phyloP scores from a whole-genome alignment of 345 rosid genomes.

The Aquilaria sinensis region DNA sequence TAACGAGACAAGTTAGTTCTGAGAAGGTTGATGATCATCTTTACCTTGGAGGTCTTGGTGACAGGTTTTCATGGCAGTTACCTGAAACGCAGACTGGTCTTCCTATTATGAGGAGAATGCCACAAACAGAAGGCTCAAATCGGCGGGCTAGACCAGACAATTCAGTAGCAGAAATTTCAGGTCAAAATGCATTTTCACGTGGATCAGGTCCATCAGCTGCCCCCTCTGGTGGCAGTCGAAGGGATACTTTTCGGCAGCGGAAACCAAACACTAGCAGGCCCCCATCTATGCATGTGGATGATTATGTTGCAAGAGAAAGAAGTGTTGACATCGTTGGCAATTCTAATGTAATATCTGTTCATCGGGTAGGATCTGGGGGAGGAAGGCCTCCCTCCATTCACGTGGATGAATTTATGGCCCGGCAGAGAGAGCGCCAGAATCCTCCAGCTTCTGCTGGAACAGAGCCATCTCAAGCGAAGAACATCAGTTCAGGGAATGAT shows the following conservation, averaged over 20 bases:
- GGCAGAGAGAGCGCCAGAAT: slow-evolving; percentile 91
- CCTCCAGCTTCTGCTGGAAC: slow-evolving; percentile 53
- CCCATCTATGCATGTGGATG: slow-evolving; percentile 99
- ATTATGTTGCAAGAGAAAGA: slow-evolving; percentile 98
- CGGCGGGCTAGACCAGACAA: slow-evolving; percentile 76
- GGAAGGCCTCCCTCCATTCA: slow-evolving; percentile 99
- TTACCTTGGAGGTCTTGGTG: slow-evolving; percentile 56
- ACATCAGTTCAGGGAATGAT: slow-evolving; percentile 25
- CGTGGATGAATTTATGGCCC: slow-evolving; percentile 98
- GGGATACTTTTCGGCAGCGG: slow-evolving; percentile 90
- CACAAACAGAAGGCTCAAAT: slow-evolving; percentile 56
- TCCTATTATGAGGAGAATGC: slow-evolving; percentile 61
- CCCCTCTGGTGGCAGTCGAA: slow-evolving; percentile 62
- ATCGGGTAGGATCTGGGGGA: slow-evolving; percentile 76
- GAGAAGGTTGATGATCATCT: slow-evolving; percentile 48
- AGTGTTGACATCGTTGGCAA: slow-evolving; percentile 61
- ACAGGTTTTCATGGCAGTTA: slow-evolving; percentile 84
- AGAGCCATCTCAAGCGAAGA: slow-evolving; percentile 56
- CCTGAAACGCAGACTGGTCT: slow-evolving; percentile 76
- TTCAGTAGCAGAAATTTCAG: slow-evolving; percentile 47
- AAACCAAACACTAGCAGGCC: slow-evolving; percentile 98
- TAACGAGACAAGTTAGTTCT: slow-evolving; percentile 26
- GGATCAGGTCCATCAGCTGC: slow-evolving; percentile 55
- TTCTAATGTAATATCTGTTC: slow-evolving; percentile 80
- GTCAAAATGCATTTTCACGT: slow-evolving; percentile 55